phyloP scores from a whole-genome alignment of 2,329 filamentous ascomycete species.

The Aspergillus udagawae region DNA sequence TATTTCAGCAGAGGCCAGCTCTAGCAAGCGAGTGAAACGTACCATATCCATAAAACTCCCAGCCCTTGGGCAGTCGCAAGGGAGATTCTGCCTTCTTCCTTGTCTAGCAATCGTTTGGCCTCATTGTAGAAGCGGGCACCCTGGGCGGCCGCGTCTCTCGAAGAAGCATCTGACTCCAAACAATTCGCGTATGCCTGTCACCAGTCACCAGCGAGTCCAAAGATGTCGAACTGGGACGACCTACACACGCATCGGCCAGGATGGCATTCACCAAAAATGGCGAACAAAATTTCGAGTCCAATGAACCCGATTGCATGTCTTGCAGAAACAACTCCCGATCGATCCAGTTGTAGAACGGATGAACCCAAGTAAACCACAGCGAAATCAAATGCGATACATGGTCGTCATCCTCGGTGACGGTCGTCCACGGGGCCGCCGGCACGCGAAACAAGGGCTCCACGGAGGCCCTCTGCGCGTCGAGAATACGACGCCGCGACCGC shows the following conservation, averaged over 20 bases:
- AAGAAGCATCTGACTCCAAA: constrained; percentile 19
- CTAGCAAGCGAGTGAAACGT: constrained; percentile 2
- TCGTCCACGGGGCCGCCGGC: constrained; percentile 28
- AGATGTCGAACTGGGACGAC: constrained; percentile 2
- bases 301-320: constrained; percentile 29
- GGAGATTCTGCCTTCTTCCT: constrained; percentile 27
- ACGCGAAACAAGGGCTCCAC: constrained; percentile 21
- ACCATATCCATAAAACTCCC: constrained; percentile 29
- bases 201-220: not conserved
- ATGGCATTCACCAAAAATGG: constrained; percentile 35
- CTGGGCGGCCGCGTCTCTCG: constrained; percentile 15
- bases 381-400: constrained; percentile 31
- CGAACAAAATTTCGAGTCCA: constrained; percentile 28
- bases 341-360: constrained; percentile 29
- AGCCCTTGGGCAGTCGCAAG: constrained; percentile 29
- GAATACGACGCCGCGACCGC: constrained; percentile 10
- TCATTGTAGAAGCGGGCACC: constrained; percentile 32
- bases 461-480: constrained; percentile 14
- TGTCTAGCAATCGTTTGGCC: constrained; percentile 27
- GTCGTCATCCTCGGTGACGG: constrained; percentile 19
- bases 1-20: not conserved
- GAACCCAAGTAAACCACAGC: constrained; percentile 28
- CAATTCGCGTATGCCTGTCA: constrained; percentile 27
- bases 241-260: constrained; percentile 28
- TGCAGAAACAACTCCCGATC: constrained; percentile 32